Conservation (phyloP, 257 asterid genomes). For the Salvia miltiorrhiza region DNA sequence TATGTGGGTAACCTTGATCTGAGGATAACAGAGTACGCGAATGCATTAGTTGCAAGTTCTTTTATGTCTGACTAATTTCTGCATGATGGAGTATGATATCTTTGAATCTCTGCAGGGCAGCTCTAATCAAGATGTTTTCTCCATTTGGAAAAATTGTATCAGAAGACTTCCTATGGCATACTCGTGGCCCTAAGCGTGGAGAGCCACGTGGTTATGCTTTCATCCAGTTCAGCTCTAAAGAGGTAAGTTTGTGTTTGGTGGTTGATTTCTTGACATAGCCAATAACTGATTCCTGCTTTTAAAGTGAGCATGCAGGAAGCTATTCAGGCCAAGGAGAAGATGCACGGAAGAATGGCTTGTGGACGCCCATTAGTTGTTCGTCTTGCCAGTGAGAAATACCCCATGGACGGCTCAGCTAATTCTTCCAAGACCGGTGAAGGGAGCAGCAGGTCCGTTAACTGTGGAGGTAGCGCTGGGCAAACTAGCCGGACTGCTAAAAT, state of each 20-base stretch:
- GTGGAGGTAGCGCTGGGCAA: constrained; percentile 26
- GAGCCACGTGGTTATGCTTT: constrained; percentile 46
- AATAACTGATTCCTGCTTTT: constrained; percentile 46
- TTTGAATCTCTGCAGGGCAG: constrained; percentile 47
- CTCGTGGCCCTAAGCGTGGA: constrained; percentile 86
- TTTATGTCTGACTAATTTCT: background rate
- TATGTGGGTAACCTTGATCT: constrained; percentile 86
- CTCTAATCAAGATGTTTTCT: constrained; percentile 83
- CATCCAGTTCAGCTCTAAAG: constrained; percentile 75
- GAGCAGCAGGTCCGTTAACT: constrained; percentile 33
- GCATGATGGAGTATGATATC: background rate
- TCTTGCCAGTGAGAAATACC: constrained; percentile 71
- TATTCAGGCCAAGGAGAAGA: constrained; percentile 75
- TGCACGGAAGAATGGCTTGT: constrained; percentile 77
- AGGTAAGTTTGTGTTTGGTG: constrained; percentile 50
- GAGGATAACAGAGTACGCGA: constrained; percentile 59
- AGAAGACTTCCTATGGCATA: constrained; percentile 94
- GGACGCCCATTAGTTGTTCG: constrained; percentile 57
- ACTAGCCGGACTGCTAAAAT: constrained; percentile 71
- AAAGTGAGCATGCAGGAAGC: constrained; percentile 99
- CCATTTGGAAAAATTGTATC: constrained; percentile 61
- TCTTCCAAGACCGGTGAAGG: constrained; percentile 42
- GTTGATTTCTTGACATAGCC: constrained; percentile 1
- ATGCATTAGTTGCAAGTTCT: background rate
- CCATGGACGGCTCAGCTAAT: constrained; percentile 30